Base-by-base conservation (phyloP, 352 stramenopile species). In the Globisporangium echinulatum region DNA sequence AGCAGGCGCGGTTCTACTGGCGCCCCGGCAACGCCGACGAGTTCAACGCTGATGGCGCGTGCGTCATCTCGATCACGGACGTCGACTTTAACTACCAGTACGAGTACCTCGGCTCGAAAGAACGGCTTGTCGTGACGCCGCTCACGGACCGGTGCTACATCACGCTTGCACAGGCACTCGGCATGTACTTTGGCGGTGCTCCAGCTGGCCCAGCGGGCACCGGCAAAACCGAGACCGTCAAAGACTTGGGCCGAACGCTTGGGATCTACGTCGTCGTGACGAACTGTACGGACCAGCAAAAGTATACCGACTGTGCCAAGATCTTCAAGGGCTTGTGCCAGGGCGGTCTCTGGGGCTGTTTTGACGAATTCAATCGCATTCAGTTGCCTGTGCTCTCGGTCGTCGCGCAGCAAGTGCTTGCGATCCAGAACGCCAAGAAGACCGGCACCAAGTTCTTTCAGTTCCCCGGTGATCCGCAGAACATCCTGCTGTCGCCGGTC, bases 71-170 rank as follows among this genome's bases (percentile, higher is more conserved):
- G 38, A 98, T 99, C 64, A 98, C 96, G 0, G 96, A 99, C 64
- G 95, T 98, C 2, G 96, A 99, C 50, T 99, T 99, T 66, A 98
- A 99, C 69, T 99, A 99, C 63, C 93, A 98, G 69, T 99, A 97
- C 66, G 96, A 99, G 72, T 99, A 99, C 72, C 71, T 99, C 13
- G 97, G 97, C 13, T 96, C 90, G 0, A 99, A 99, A 68, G 96
- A 99, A 70, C 90, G 95, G 25, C 79, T 99, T 8, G 96, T 99
- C 61, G 93, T 99, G 14, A 99, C 96, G 44, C 96, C 96, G 13
- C 75, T 99, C 3, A 99, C 96, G 1, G 96, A 99, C 85, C 77
- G 92, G 49, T 98, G 94, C 66, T 99, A 98, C 71, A 99, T 99
- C 59, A 99, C 96, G 2, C 77, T 99, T 5, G 93, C 94, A 0